phyloP scores from a whole-genome alignment of 2,329 filamentous ascomycete species.

The Lasiodiplodia theobromae region DNA sequence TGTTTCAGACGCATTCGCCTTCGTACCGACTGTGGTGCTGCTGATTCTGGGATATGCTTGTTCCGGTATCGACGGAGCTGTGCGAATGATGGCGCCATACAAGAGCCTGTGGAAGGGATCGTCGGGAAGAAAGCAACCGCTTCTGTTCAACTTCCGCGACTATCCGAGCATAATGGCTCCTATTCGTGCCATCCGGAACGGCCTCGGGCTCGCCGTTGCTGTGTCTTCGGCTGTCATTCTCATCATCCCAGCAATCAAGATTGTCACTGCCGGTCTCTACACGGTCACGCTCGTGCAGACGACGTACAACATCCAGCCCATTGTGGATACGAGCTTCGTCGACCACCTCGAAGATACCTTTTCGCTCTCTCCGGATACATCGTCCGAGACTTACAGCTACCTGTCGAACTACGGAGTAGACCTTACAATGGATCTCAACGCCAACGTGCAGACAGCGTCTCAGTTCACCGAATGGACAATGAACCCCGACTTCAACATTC shows the following conservation, averaged over 20 bases:
- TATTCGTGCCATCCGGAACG: not conserved
- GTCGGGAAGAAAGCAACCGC: slow-evolving; percentile 18
- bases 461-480: slow-evolving; percentile 25
- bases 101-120: slow-evolving; percentile 14
- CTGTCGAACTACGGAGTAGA: not conserved
- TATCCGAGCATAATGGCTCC: slow-evolving; percentile 6
- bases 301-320: slow-evolving; percentile 2
- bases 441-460: slow-evolving; percentile 8
- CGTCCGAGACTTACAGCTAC: slow-evolving; percentile 8
- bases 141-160: slow-evolving; percentile 11
- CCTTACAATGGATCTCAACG: not conserved
- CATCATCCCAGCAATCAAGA: slow-evolving; percentile 21
- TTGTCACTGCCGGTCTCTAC: slow-evolving; percentile 25
- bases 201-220: slow-evolving; percentile 1
- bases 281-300: slow-evolving; percentile 2
- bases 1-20: slow-evolving; percentile 17
- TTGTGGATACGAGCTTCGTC: slow-evolving; percentile 19
- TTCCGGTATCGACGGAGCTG: slow-evolving; percentile 7
- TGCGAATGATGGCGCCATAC: slow-evolving; percentile 23
- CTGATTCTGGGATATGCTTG: slow-evolving; percentile 23
- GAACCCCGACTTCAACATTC: slow-evolving; percentile 20
- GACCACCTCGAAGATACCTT: slow-evolving; percentile 20
- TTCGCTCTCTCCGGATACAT: not conserved
- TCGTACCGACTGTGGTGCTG: slow-evolving; percentile 3
- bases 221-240: slow-evolving; percentile 18